Base-by-base conservation (phyloP, 495 filamentous ascomycete genomes). In the Xylaria castorea region DNA sequence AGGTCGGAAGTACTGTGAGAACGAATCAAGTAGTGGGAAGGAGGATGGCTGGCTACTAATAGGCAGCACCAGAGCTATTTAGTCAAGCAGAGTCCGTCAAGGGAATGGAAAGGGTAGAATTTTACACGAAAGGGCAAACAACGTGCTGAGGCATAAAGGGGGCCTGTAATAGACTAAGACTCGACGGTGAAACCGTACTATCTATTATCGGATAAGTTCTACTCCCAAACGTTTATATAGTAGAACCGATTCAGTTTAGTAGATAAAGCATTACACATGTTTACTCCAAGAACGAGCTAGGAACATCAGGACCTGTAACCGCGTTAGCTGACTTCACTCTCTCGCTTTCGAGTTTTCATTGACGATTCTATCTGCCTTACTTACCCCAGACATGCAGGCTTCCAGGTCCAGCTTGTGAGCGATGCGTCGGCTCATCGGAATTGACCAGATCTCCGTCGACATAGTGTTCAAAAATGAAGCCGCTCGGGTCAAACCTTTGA, bases 371-470 rank as follows among this genome's bases (percentile, higher is more conserved):
- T 53, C 5, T 34, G 9, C 34, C 63, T 55, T 16, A 79, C 82
- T 75, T 62, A 82, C 86, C 86, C 86, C 86, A 88, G 18, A 87
- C 83, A 75, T 87, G 81, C 20, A 87, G 50, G 64, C 81, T 84
- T 53, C 80, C 85, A 6, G 82, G 83, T 32, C 79, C 78, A 5
- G 81, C 81, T 68, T 82, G 77, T n/a, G 74, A 81, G 38, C 68
- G 77, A 63, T 83, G 81, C 2, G 85, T 87, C 2, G 88, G 89
- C 72, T 89, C 89, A 18, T 84, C 82, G 57, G 87, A 87, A 71
- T 91, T 86, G 58, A 93, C 87, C 75, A 92, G 81, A 70, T 92
- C 91, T 22, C 92, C 88, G 78, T 94, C 92, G 30, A 90, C 89
- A 55, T 91, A 91, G 74, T 91, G 87, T 81, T 94, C 91, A 74